Evolutionary conservation across 2,329 filamentous ascomycete genomes (phyloP).

Genomic region (Aspergillus sp.): DNA sequence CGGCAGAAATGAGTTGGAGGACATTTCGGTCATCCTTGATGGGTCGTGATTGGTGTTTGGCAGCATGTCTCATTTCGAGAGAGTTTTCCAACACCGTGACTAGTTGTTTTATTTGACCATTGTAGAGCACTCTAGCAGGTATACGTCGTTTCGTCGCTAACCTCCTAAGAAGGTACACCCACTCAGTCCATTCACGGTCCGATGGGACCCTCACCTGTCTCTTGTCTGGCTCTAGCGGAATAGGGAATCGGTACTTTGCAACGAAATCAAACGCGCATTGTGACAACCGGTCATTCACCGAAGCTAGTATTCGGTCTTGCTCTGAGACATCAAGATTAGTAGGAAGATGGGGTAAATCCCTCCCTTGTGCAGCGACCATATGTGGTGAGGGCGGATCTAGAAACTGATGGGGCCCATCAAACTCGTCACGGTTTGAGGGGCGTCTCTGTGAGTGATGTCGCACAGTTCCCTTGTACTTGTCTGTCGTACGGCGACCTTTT

Average conservation of each 20-base stretch:
- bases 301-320: constrained; percentile 75
- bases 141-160: constrained; percentile 84
- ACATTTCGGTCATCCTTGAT: constrained; percentile 88
- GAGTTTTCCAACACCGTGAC: constrained; percentile 87
- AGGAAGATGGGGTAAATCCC: constrained; percentile 77
- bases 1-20: constrained; percentile 81
- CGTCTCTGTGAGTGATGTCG: constrained; percentile 58
- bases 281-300: constrained; percentile 81
- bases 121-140: constrained; percentile 78
- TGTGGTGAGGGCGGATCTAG: constrained; percentile 70
- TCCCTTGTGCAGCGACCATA: constrained; percentile 72
- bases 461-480: constrained; percentile 30
- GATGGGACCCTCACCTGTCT: constrained; percentile 71
- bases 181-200: constrained; percentile 87
- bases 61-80: constrained; percentile 81
- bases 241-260: constrained; percentile 87
- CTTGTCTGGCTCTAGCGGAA: constrained; percentile 80
- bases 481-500: constrained; percentile 32
- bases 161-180: constrained; percentile 83
- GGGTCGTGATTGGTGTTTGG: constrained; percentile 78
- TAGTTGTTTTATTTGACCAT: constrained; percentile 88
- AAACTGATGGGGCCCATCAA: constrained; percentile 83
- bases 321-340: constrained; percentile 81
- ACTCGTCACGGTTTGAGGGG: constrained; percentile 81
- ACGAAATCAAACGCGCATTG: constrained; percentile 89